Evolutionary conservation across 1,284 basidiomycete species (phyloP).

Genomic region (Ceratobasidium sp.): DNA sequence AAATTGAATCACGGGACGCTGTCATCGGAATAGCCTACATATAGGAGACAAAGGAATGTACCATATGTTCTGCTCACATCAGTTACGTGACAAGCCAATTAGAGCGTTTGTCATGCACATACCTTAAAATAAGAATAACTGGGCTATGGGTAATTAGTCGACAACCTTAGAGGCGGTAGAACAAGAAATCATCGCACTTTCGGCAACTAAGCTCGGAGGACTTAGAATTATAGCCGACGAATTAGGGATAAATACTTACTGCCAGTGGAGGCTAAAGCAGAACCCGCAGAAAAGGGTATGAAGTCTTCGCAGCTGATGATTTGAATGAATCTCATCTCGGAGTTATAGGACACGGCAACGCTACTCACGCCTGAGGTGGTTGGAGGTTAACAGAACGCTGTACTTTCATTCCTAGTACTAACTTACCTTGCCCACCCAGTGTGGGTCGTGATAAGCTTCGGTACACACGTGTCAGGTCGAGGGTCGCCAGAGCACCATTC

Average conservation of each 20-base stretch:
- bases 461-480: too few relatives aligned
- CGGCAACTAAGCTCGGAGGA: slow-evolving; percentile 1
- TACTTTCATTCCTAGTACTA: too few relatives aligned
- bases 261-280: slow-evolving; percentile 9
- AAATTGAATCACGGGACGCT: too few relatives aligned
- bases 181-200: background rate
- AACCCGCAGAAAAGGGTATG: background rate
- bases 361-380: slow-evolving; percentile 4
- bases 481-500: too few relatives aligned
- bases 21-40: background rate
- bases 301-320: background rate
- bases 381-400: background rate
- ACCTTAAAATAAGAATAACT: slow-evolving; percentile 26
- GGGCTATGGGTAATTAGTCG: background rate
- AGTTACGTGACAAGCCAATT: too few relatives aligned
- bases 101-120: background rate
- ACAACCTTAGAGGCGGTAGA: too few relatives aligned
- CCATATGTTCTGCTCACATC: slow-evolving; percentile 1
- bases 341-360: background rate
- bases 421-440: slow-evolving; percentile 29
- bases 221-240: background rate
- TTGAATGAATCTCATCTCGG: background rate
- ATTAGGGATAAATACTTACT: background rate
- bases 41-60: background rate
- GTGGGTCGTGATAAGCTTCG: slow-evolving; percentile 13